phyloP scores from a whole-genome alignment of 495 filamentous ascomycete genomes.

The Corynascus novoguineensis region DNA sequence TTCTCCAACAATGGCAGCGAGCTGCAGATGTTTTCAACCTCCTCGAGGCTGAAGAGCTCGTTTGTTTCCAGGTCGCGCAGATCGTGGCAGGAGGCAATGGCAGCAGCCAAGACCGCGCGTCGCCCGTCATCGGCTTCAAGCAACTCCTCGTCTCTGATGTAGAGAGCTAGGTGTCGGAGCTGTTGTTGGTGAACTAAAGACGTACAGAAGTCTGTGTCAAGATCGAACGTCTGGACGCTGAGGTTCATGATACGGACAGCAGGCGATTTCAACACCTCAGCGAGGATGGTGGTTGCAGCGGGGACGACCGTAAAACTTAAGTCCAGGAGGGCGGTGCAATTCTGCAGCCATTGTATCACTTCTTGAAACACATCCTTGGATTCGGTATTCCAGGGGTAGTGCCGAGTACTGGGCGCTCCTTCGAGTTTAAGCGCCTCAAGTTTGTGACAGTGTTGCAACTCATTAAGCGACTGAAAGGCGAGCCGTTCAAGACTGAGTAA shows the following conservation, averaged over 20 bases:
- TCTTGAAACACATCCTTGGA: constrained; percentile 47
- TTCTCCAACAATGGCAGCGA: constrained; percentile 48
- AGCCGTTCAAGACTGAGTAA: constrained; percentile 46
- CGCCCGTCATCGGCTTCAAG: constrained; percentile 23
- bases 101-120: constrained; percentile 40
- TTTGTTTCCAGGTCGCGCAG: constrained; percentile 29
- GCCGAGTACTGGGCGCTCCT: background rate
- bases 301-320: constrained; percentile 49
- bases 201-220: constrained; percentile 17
- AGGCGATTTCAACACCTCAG: constrained; percentile 41
- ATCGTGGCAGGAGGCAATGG: constrained; percentile 39
- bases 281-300: constrained; percentile 47
- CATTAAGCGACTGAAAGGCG: constrained; percentile 44
- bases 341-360: constrained; percentile 49
- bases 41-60: constrained; percentile 13
- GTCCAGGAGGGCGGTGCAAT: constrained; percentile 49
- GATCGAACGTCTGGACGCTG: constrained; percentile 16
- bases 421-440: constrained; percentile 38
- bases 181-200: constrained; percentile 24
- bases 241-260: constrained; percentile 26
- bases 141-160: constrained; percentile 50
- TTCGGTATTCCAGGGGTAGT: constrained; percentile 35
- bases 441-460: constrained; percentile 45
- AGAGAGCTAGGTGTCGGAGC: constrained; percentile 35
- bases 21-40: constrained; percentile 12